These are phyloP conservation scores for Pseudonitzschia multistriata DNA, from an alignment of 108 stramenopile species.

Conservation along the genomic window DNA sequence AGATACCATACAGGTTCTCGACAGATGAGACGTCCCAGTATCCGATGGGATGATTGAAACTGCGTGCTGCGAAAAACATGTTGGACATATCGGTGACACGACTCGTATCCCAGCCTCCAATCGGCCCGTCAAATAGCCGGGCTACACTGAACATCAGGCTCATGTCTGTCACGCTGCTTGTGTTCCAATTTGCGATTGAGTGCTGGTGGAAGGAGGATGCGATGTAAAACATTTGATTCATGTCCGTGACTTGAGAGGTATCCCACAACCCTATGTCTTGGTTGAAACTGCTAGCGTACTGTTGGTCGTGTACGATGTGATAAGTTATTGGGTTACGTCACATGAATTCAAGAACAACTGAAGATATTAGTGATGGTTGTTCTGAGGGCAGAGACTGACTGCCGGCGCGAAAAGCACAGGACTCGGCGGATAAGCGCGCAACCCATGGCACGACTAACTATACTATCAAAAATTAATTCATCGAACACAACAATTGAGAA, in stretches of 20 bases:
- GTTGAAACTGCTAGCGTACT: constrained; percentile 9
- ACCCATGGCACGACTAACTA: too few species aligned
- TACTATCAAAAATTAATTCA: too few species aligned
- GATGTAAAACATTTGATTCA: constrained; percentile 17
- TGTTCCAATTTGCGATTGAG: neutral
- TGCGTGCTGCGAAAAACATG: constrained; percentile 19
- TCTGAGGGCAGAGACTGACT: too few species aligned
- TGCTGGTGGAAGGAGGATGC: neutral
- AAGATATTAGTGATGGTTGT: too few species aligned
- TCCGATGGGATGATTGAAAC: constrained; percentile 30
- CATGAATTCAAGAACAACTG: too few species aligned
- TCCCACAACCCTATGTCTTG: constrained; percentile 13
- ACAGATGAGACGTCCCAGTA: constrained; percentile 15
- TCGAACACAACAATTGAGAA: too few species aligned
- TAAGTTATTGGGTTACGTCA: too few species aligned
- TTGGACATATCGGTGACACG: constrained; percentile 27
- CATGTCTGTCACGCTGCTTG: constrained; percentile 8
- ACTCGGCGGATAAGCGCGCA: too few species aligned
- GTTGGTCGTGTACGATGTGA: too few species aligned
- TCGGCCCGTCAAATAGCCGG: constrained; percentile 20
- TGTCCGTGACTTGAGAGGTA: neutral
- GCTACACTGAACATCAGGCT: constrained; percentile 18
- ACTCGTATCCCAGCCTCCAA: constrained; percentile 30
- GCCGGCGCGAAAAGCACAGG: too few species aligned
- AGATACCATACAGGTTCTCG: constrained; percentile 23